Conservation (phyloP, 805 yeast species). For the Yarrowia keelungensis region DNA sequence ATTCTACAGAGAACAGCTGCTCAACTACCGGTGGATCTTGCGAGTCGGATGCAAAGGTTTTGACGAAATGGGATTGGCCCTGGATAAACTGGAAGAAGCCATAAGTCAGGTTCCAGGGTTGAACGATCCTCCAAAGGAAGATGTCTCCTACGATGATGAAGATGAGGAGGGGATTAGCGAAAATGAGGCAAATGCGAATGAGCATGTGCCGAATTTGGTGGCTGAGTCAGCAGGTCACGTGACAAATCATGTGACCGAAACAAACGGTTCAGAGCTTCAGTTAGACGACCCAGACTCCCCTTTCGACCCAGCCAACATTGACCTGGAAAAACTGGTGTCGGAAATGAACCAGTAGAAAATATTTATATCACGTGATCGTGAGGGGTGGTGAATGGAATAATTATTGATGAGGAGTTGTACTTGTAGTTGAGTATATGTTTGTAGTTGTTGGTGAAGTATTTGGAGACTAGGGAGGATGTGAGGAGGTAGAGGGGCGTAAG, state of each 20-base stretch:
- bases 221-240: too few species aligned
- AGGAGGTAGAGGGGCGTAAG: too few species aligned
- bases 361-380: constrained; percentile 1
- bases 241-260: not conserved
- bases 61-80: constrained; percentile 77
- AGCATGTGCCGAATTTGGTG: too few species aligned
- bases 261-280: too few species aligned
- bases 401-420: too few species aligned
- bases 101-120: constrained; percentile 70
- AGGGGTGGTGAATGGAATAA: too few species aligned
- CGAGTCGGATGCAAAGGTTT: constrained; percentile 78
- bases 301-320: constrained; percentile 11
- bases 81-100: constrained; percentile 72
- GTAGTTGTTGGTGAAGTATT: too few species aligned
- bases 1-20: constrained; percentile 69
- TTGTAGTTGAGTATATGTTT: too few species aligned
- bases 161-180: not conserved
- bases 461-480: too few species aligned
- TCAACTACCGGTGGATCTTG: constrained; percentile 77
- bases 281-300: not conserved
- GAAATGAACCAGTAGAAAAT: constrained; percentile 23
- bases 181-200: not conserved
- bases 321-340: constrained; percentile 14
- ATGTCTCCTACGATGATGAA: constrained; percentile 1
- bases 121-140: constrained; percentile 35